A percentile compares a stretch with the other conserved stretches of the same genome.
Evolutionary conservation across 2,329 filamentous ascomycete species (phyloP).

Genomic region (Metarhizium sp.): DNA sequence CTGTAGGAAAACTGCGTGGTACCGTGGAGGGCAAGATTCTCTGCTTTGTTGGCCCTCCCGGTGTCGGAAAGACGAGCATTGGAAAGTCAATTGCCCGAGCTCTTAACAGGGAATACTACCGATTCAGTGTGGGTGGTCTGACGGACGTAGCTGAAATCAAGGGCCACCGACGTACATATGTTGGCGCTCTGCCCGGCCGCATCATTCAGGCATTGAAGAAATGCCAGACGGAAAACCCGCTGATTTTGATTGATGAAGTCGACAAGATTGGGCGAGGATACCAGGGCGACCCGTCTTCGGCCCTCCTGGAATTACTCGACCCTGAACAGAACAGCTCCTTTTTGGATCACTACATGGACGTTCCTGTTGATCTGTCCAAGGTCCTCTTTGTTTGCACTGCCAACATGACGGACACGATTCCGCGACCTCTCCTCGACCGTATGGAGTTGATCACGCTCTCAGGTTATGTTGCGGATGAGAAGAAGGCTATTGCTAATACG

Average conservation of each 20-base stretch:
- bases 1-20: conserved; percentile 90
- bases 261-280: conserved; percentile 97
- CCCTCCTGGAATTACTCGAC: conserved; percentile 85
- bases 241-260: conserved; percentile 93
- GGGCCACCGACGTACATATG: conserved; percentile 91
- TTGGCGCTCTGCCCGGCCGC: conserved; percentile 86
- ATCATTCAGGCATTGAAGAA: conserved; percentile 99
- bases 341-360: conserved; percentile 97
- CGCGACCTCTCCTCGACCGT: conserved; percentile 81
- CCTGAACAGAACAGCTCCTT: conserved; percentile 97
- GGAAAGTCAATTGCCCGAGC: conserved; percentile 96
- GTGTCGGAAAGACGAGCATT: conserved; percentile 97
- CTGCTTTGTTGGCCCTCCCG: conserved; percentile 93
- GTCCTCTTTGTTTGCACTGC: conserved; percentile 98
- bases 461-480: conserved; percentile 95
- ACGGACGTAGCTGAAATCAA: conserved; percentile 99
- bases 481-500: conserved; percentile 93
- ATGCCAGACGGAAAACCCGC: conserved; percentile 94
- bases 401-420: conserved; percentile 98
- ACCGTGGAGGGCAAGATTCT: conserved; percentile 98
- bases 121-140: conserved; percentile 93
- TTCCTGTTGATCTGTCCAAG: conserved; percentile 93
- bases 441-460: conserved; percentile 98
- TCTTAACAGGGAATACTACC: conserved; percentile 91
- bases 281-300: conserved; percentile 92